A percentile compares a stretch with the other conserved stretches of the same genome.
phyloP scores from a whole-genome alignment of 768 basidiomycete species.

The Hirschioporus abietinus region DNA sequence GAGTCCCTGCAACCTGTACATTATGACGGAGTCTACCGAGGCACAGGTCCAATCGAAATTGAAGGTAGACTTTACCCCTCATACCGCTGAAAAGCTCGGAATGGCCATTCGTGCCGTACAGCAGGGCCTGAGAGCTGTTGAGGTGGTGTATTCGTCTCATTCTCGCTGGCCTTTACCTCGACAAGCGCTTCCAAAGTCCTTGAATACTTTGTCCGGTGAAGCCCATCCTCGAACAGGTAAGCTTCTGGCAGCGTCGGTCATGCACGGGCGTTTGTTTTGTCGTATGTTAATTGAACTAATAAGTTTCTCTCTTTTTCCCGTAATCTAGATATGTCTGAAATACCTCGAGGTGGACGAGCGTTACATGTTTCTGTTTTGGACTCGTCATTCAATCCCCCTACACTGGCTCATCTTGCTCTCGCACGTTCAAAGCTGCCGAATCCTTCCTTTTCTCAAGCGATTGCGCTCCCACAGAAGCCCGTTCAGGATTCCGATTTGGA shows the following conservation, averaged over 20 bases:
- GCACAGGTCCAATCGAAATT: neutral
- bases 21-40: neutral
- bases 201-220: neutral
- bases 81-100: neutral
- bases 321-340: neutral
- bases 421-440: conserved; percentile 37
- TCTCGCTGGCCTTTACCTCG: conserved; percentile 57
- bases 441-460: conserved; percentile 12
- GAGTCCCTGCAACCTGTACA: neutral
- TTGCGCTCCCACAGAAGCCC: conserved; percentile 7
- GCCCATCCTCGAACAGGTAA: conserved; percentile 2
- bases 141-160: conserved; percentile 60
- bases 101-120: conserved; percentile 27
- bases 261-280: neutral
- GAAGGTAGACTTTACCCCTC: neutral
- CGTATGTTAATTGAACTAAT: neutral
- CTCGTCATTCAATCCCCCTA: conserved; percentile 92
- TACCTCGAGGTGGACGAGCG: conserved; percentile 12
- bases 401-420: conserved; percentile 76
- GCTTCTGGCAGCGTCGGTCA: neutral
- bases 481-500: neutral
- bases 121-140: conserved; percentile 40
- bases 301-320: neutral
- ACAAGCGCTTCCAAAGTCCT: conserved; percentile 3
- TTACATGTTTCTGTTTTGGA: conserved; percentile 74